Conservation (phyloP, 2,329 filamentous ascomycete genomes). For the Arachnomyces sp. region DNA sequence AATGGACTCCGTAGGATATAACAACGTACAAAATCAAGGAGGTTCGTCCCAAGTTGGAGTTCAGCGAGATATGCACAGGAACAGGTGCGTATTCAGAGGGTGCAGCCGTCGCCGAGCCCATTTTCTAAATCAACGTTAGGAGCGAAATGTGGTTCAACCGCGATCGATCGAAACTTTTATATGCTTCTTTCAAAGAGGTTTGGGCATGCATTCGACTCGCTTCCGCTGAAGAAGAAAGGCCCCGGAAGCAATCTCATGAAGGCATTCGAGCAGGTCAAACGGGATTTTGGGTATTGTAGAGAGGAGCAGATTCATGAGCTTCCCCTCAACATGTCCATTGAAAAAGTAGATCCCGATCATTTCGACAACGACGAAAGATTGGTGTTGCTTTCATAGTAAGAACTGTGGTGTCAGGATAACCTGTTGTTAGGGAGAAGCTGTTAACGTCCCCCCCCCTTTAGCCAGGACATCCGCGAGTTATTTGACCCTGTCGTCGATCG, state of each 20-base stretch:
- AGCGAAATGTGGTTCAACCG: slow-evolving; percentile 27
- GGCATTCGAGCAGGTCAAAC: slow-evolving; percentile 25
- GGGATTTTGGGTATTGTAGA: slow-evolving; percentile 18
- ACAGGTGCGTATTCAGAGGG: slow-evolving; percentile 2
- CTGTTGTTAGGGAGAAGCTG: background rate
- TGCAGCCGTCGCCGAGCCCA: background rate
- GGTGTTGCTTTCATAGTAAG: slow-evolving; percentile 7
- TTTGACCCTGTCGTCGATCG: slow-evolving; percentile 10
- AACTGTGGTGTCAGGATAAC: background rate
- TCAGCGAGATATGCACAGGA: slow-evolving; percentile 12
- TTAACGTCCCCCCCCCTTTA: background rate
- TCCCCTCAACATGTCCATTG: slow-evolving; percentile 11
- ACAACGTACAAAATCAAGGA: slow-evolving; percentile 17
- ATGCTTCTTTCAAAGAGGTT: slow-evolving; percentile 21
- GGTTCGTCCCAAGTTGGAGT: slow-evolving; percentile 6
- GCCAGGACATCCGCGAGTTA: slow-evolving; percentile 5
- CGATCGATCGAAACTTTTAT: slow-evolving; percentile 27
- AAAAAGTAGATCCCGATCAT: slow-evolving; percentile 3
- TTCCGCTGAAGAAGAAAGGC: slow-evolving; percentile 18
- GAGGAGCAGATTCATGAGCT: slow-evolving; percentile 11
- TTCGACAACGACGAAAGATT: slow-evolving; percentile 8
- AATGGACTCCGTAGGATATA: slow-evolving; percentile 13
- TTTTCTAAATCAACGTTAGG: slow-evolving; percentile 12
- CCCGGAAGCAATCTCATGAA: slow-evolving; percentile 28
- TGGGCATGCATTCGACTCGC: slow-evolving; percentile 19